Evolutionary conservation across 2,329 filamentous ascomycete genomes (phyloP), one percentile per base, ranked within the genome.

Genomic region (Arthrobotrys pseudoclavata): DNA sequence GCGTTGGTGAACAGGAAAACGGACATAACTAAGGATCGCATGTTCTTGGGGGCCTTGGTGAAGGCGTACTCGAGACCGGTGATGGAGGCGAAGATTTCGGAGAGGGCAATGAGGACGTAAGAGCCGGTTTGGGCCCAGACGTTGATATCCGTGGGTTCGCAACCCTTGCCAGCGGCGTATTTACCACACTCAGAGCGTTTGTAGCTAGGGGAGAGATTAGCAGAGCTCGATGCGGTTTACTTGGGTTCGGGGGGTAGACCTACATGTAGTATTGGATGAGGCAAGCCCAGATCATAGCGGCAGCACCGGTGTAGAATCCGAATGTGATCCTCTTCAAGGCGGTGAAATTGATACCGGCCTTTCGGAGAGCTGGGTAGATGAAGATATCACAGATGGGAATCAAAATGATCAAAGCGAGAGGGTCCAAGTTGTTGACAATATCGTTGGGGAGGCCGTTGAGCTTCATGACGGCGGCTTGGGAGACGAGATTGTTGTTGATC

Each of bases 41-140:
- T 94, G 85, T 93, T 93, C 81, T 88, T 88, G 20, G 91, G 91
- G 0, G 91, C 91, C 84, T 92, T 92, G 82, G 89, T 90, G 85
- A 90, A 93, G 37, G 91, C 91, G 79, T 92, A 92, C 82, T 93
- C 91, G 79, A 91, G 88, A 1, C 89, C 89, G 2, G 87, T 89
- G 71, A 89, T 86, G 7, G 86, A 87, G 1, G 86, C 85, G 79
- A 89, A 86, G 81, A 88, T 88, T 81, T 89, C 87, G 1, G 86
- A 87, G 76, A 88, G 85, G 79, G 86, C 87, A 74, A 87, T 85
- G 2, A 89, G 83, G 12, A 87, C 83, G 69, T 82, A 83, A 0
- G 81, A 64, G 12, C 87, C 83, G 26, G 83, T 85, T 83, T 88
- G 87, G 2, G 85, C 86, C 87, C 87, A 89, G 64, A 92, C 90